Conservation (phyloP, 176 grass and related monocot genomes). For the Bolboschoenus planiculmis region DNA sequence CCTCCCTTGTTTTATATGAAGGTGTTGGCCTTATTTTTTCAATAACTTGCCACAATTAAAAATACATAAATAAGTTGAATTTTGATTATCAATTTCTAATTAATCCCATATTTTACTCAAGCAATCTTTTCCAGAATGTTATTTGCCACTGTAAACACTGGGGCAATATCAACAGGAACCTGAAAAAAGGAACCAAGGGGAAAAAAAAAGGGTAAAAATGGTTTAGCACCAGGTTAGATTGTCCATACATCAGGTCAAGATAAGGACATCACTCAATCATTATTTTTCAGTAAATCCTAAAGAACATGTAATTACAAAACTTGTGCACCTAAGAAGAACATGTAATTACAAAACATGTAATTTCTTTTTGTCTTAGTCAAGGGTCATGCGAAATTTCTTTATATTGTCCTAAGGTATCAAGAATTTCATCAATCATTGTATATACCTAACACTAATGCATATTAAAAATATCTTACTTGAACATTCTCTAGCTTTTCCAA, state of each 20-base stretch:
- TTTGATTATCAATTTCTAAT: constrained; percentile 5
- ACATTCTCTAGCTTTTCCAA: constrained; percentile 78
- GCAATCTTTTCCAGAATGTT: constrained; percentile 34
- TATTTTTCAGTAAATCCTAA: not conserved
- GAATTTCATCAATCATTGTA: not conserved
- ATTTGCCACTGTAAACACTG: constrained; percentile 44
- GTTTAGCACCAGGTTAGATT: not conserved
- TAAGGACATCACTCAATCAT: not conserved
- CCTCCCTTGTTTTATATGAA: not conserved
- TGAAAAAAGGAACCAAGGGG: constrained; percentile 13
- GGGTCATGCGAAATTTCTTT: not conserved
- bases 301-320: not conserved
- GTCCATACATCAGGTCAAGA: not conserved
- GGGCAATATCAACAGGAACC: constrained; percentile 82
- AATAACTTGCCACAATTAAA: not conserved
- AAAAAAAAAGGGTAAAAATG: not conserved
- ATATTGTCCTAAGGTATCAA: not conserved
- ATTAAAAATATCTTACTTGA: constrained; percentile 38
- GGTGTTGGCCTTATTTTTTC: not conserved
- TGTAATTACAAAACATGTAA: not conserved
- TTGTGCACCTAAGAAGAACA: not conserved
- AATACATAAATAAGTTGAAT: not conserved
- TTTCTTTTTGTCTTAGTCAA: not conserved
- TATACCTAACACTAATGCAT: not conserved
- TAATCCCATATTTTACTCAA: not conserved